Conservation (phyloP, 1,284 basidiomycete species). For the Paramarasmius palmivorus region DNA sequence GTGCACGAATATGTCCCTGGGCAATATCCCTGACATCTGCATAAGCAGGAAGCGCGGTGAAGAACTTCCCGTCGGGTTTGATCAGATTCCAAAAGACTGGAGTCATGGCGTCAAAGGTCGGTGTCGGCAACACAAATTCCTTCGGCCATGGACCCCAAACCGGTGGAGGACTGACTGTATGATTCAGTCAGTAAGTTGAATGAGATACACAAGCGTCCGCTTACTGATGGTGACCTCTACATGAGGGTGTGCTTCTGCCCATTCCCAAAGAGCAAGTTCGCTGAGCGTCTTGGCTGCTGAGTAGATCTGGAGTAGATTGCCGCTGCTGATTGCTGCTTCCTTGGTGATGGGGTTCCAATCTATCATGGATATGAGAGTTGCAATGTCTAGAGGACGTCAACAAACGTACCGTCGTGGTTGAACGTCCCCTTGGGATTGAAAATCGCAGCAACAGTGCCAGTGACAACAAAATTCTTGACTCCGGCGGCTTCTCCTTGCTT, state of each 20-base stretch:
- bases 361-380: too few species aligned
- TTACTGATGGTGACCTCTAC: constrained; percentile 19
- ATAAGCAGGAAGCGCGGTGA: constrained; percentile 7
- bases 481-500: constrained; percentile 17
- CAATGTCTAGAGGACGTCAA: too few species aligned
- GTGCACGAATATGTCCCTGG: constrained; percentile 16
- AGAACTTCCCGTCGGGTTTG: constrained; percentile 7
- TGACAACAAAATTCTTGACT: constrained; percentile 17
- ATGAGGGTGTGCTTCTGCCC: constrained; percentile 16
- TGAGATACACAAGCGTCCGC: background rate
- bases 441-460: constrained; percentile 12
- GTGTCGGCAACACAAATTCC: constrained; percentile 9
- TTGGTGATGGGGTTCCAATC: constrained; percentile 20
- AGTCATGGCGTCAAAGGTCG: constrained; percentile 8
- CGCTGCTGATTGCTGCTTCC: constrained; percentile 16
- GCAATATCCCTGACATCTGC: constrained; percentile 19
- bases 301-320: constrained; percentile 13
- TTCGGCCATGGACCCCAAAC: constrained; percentile 10
- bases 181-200: too few species aligned
- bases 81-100: constrained; percentile 10
- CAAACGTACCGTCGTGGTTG: constrained; percentile 4
- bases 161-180: constrained; percentile 14
- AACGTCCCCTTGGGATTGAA: constrained; percentile 6
- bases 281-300: constrained; percentile 19
- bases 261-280: constrained; percentile 22